Base-by-base conservation (phyloP, 768 basidiomycete species). In the Pleurotus ostreatus region DNA sequence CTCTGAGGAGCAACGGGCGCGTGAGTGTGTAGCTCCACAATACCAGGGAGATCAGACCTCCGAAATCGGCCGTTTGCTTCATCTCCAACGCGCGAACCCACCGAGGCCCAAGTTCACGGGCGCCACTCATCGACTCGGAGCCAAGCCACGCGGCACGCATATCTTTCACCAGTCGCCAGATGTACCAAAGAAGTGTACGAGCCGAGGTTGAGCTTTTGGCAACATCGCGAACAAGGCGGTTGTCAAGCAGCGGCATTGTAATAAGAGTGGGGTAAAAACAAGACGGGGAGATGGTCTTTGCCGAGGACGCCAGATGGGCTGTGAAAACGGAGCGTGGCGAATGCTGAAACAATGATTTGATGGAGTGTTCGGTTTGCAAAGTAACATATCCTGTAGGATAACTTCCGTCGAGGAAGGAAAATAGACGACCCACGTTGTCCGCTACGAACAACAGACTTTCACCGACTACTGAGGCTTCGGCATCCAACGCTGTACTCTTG, bases 131-230 rank as follows among this genome's bases (percentile, higher is more conserved):
- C 6, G 72, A 79, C 51, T 86, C 84, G 11, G 82, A 80, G 16
- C 92, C 92, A 63, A 83, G 81, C 92, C 92, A 94, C 8, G 76
- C 72, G 23, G 71, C 73, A 16, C 80, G 80, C 83, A 92, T 86
- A 57, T 93, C 91, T 61, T 84, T 82, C 40, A 88, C 71, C 34
- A 84, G 80, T 46, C 86, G 82, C 66, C 86, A 80, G 30, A 76
- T 71, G 71, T 92, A 91, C 84, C 84, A 88, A 6, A 78, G 70
- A 38, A 93, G 74, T 60, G 90, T 88, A 12, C 87, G 81, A 4
- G 83, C 79, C 13, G 83, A 80, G 4, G 90, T 83, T 3, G 88
- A 87, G 22, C 84, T 71, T 63, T 80, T 78, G 15, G 89, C 89
- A 52, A 93, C 76, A 63, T 91, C 86, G 56, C 89, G 82, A 55